Base-by-base conservation (phyloP, 2,329 filamentous ascomycete genomes). In the Clonostachys byssicola region DNA sequence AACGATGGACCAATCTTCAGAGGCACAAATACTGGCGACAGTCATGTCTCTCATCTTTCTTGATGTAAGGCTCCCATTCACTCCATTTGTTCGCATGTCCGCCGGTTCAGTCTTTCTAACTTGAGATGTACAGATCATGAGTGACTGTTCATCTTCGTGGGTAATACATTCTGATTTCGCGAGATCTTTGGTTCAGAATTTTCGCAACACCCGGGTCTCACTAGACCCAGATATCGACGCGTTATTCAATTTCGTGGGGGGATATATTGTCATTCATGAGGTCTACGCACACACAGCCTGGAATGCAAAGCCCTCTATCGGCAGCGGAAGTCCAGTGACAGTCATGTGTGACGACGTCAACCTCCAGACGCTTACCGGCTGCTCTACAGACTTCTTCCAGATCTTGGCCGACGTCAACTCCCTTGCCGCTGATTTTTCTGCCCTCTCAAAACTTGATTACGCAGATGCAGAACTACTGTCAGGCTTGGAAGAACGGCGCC, bases 101-200 rank as follows among this genome's bases (percentile, higher is more conserved):
- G 9, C 8, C 9, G 1, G 5, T 47, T 42, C 12, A 46, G n/a
- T 30, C n/a, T 39, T 18, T 5, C 5, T 17, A 45, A 17, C 38
- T 49, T 10, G 30, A 43, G 39, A 36, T 42, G 42, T 3, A 1
- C 20, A 56, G 58, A 61, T 61, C 38, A 49, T 53, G 17, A 52
- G 53, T 23, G 56, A 59, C 46, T 61, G 58, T 38, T 58, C 58
- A 2, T 49, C 51, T 17, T 55, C 55, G 5, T 61, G 58, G 58
- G 56, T 53, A n/a, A 44, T 58, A 8, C 58, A 61, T 47, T 51
- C 56, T 34, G 47, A 55, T 16, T 61, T 60, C 45, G 54, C 51
- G 9, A 52, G 53, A 10, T 48, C 43, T 13, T 56, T 57, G 13
- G 44, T 47, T 42, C 48, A 54, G 8, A 54, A 44, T 6, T 38